These are phyloP conservation scores for Furcasterigmium furcatum DNA, from an alignment of 2,329 filamentous ascomycete species.

Conservation along the genomic window DNA sequence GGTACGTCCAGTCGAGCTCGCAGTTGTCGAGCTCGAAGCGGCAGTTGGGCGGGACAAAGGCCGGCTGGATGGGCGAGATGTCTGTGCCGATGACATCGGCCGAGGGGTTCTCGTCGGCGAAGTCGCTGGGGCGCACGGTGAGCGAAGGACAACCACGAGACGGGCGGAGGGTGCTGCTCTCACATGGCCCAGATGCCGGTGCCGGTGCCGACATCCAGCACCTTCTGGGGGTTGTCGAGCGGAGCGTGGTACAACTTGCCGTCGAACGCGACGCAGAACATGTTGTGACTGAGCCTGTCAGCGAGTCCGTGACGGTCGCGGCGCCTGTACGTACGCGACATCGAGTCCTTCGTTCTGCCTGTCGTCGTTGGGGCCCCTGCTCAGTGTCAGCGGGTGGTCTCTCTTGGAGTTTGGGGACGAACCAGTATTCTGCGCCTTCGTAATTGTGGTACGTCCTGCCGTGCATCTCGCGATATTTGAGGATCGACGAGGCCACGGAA, in stretches of 20 bases:
- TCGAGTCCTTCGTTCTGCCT: slow-evolving; percentile 3
- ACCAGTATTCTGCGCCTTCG: slow-evolving; percentile 7
- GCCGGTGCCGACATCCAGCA: slow-evolving; percentile 58
- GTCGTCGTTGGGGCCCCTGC: background rate
- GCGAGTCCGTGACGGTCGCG: background rate
- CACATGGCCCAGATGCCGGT: slow-evolving; percentile 48
- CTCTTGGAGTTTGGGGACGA: background rate
- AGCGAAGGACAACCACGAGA: background rate
- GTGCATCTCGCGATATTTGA: slow-evolving; percentile 32
- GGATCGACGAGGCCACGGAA: slow-evolving; percentile 30
- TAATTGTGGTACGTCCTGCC: slow-evolving; percentile 33
- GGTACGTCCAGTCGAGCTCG: slow-evolving; percentile 54
- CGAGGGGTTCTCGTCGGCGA: slow-evolving; percentile 49
- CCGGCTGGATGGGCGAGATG: slow-evolving; percentile 55
- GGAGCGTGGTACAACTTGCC: slow-evolving; percentile 40
- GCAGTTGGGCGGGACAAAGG: slow-evolving; percentile 53
- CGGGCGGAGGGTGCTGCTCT: background rate
- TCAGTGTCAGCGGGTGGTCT: background rate
- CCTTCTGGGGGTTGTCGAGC: slow-evolving; percentile 31
- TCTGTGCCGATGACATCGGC: slow-evolving; percentile 58
- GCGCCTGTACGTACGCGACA: background rate
- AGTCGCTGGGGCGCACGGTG: slow-evolving; percentile 22
- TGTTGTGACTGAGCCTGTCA: slow-evolving; percentile 55
- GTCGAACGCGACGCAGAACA: slow-evolving; percentile 51
- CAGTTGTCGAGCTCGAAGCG: slow-evolving; percentile 60